phyloP scores from a whole-genome alignment of 2,329 filamentous ascomycete species.

The Ceratocystis lukuohia region DNA sequence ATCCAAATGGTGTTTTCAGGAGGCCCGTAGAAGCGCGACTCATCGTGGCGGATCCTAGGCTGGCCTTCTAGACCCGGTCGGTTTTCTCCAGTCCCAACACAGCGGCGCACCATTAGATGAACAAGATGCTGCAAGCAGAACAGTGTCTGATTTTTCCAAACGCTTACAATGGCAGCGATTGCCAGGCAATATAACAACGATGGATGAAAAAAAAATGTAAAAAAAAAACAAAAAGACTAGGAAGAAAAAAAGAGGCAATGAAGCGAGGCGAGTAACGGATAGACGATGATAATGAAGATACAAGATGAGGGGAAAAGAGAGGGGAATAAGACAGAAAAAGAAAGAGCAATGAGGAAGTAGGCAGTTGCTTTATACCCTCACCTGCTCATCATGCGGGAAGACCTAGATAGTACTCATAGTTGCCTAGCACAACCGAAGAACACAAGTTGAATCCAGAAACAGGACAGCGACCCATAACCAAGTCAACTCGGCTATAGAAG shows the following conservation, averaged over 20 bases:
- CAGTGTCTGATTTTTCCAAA: no score
- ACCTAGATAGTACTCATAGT: not conserved
- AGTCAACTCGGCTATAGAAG: not conserved
- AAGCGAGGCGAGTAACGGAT: not conserved
- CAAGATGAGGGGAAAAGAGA: not conserved
- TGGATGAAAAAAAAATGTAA: not conserved
- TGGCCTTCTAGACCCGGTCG: conserved; percentile 12
- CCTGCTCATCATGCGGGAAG: not conserved
- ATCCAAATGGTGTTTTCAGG: not conserved
- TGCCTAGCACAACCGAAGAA: conserved; percentile 3
- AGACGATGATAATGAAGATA: not conserved
- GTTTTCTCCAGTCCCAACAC: conserved; percentile 9
- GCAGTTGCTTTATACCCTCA: not conserved
- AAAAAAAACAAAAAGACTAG: not conserved
- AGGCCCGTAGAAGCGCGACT: conserved; percentile 7
- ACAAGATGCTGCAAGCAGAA: not conserved
- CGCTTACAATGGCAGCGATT: no score
- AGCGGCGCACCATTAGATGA: not conserved
- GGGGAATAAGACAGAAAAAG: not conserved
- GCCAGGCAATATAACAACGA: not conserved
- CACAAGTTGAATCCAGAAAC: not conserved
- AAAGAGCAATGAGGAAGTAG: not conserved
- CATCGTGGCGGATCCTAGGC: not conserved
- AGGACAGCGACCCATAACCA: not conserved
- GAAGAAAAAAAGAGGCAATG: not conserved